Evolutionary conservation across 768 basidiomycete species (phyloP), one percentile per base, ranked within the genome.

Genomic region (Boletus sensibilis): DNA sequence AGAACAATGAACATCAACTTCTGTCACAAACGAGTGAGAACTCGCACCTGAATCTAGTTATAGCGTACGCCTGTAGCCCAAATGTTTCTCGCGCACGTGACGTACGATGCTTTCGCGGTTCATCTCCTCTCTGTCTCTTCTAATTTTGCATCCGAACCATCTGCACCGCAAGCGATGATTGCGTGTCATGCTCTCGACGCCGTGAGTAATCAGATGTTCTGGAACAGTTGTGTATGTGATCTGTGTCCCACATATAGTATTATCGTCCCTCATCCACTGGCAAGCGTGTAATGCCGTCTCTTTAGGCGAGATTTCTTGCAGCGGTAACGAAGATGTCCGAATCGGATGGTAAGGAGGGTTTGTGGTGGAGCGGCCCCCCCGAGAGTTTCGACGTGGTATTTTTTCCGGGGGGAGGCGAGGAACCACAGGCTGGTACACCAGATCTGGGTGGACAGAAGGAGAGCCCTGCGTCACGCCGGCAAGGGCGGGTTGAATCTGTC

Each of bases 21-120:
- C 33, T 8, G 29, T 13, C 25, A 20, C 34, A 10, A 50, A 27
- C 13, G 5, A 33, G 8, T 1, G 5, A 35, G 1, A 21, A 20
- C 7, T 25, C 53, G 5, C 14, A 57, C 55, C 53, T 25, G 27
- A 47, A 12, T 27, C 11, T 16, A 13, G 11, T 12, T 9, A 43
- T 9, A 12, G 20, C 14, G 42, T 39, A 34, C 65, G 59, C 38
- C 23, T 67, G 21, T 11, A 44, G 5, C 47, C 6, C 8, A 68
- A 3, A 23, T 68, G 67, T 3, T 7, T 54, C 34, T 68, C 67
- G 0, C 53, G 42, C 0, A 65, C 16, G 1, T 68, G 67, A 0
- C 67, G 55, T 1, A 52, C 39, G 4, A 68, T 61, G 10, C 52
- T 53, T 34, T 68, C 58, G 2, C 67, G 63, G 0, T 67, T 68